Conservation (phyloP, 2,329 filamentous ascomycete species). For the Podosphaera fusca region DNA sequence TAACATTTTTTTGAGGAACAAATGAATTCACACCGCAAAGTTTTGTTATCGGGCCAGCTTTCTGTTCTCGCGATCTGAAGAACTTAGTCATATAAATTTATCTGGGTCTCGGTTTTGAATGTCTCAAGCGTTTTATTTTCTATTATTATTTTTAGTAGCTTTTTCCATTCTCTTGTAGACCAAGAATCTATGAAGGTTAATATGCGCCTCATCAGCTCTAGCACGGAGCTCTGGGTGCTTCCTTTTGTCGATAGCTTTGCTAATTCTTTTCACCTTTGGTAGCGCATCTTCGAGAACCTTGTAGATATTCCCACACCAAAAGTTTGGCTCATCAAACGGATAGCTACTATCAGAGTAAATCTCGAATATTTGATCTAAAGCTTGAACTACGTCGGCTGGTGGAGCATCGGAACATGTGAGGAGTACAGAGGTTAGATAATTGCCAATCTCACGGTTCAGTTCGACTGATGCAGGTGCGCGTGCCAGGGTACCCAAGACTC, state of each 20-base stretch:
- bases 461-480: conserved; percentile 27
- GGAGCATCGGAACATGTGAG: conserved; percentile 25
- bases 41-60: too few species aligned
- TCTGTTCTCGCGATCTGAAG: too few species aligned
- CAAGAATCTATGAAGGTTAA: conserved; percentile 39
- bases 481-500: conserved; percentile 40
- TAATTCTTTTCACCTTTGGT: conserved; percentile 30
- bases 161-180: conserved; percentile 30
- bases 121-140: background rate
- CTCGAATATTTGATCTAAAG: conserved; percentile 42
- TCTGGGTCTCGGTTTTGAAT: background rate
- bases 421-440: conserved; percentile 35
- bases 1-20: too few species aligned
- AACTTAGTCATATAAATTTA: background rate
- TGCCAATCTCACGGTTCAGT: conserved; percentile 37
- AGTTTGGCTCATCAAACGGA: conserved; percentile 36
- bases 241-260: conserved; percentile 38
- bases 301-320: conserved; percentile 37
- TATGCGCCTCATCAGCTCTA: conserved; percentile 33
- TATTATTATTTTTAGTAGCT: background rate
- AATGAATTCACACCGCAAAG: too few species aligned
- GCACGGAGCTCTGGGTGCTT: conserved; percentile 30
- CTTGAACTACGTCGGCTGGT: conserved; percentile 36
- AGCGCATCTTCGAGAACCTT: conserved; percentile 30
- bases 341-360: conserved; percentile 39